phyloP scores from a whole-genome alignment of 495 filamentous ascomycete genomes.

The Aspergillus sparsus region DNA sequence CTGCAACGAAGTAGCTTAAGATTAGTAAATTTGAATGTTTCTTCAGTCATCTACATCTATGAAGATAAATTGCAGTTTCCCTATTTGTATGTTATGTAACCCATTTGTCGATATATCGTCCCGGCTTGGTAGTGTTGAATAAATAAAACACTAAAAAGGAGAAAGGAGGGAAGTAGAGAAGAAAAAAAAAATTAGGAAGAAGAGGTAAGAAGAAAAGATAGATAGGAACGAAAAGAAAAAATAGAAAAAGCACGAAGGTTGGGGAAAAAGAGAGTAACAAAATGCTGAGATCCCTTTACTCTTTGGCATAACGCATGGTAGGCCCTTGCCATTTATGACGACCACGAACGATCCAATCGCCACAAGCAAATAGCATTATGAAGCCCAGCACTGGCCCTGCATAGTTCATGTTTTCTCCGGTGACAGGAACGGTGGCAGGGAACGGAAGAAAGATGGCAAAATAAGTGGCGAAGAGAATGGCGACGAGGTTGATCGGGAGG shows the following conservation, averaged over 20 bases:
- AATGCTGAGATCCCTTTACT: not conserved
- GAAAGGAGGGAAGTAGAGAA: too few species aligned
- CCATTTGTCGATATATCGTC: too few species aligned
- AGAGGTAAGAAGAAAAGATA: not conserved
- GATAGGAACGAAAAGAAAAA: not conserved
- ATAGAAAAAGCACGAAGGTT: not conserved
- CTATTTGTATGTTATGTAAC: too few species aligned
- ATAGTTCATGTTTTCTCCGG: slow-evolving; percentile 48
- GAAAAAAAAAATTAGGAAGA: too few species aligned
- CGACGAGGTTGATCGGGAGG: slow-evolving; percentile 43
- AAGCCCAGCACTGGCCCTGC: slow-evolving; percentile 43
- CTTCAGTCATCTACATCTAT: too few species aligned
- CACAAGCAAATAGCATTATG: slow-evolving; percentile 40
- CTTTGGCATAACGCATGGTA: slow-evolving; percentile 28
- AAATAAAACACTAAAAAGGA: too few species aligned
- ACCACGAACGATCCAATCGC: slow-evolving; percentile 45
- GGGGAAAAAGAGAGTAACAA: too few species aligned
- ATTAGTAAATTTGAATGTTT: too few species aligned
- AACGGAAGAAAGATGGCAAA: slow-evolving; percentile 49
- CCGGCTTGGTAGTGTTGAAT: too few species aligned
- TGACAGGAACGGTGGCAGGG: slow-evolving; percentile 42
- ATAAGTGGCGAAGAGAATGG: slow-evolving; percentile 43
- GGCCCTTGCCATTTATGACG: slow-evolving; percentile 35
- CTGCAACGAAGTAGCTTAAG: too few species aligned
- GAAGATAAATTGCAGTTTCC: too few species aligned